Conservation (phyloP, 495 filamentous ascomycete genomes). For the Hypoxylon cercidicola region DNA sequence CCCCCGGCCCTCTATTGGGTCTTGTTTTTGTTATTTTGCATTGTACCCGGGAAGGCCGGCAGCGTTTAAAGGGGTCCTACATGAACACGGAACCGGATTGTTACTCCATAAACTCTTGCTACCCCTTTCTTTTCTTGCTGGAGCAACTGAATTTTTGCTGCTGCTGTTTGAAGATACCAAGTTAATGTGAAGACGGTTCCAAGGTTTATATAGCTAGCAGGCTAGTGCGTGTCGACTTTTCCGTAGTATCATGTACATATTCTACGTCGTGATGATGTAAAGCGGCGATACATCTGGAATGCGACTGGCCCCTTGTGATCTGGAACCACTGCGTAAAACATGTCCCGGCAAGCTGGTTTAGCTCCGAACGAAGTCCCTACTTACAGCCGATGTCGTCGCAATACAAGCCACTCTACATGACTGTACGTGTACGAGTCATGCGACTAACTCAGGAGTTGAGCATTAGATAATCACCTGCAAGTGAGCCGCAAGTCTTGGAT, state of each 20-base stretch:
- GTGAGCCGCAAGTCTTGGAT: constrained; percentile 14
- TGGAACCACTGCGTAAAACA: too few relatives aligned
- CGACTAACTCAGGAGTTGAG: background rate
- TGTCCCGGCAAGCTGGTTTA: too few relatives aligned
- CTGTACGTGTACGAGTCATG: background rate
- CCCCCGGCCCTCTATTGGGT: background rate
- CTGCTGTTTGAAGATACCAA: too few relatives aligned
- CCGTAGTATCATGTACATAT: too few relatives aligned
- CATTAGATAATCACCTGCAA: constrained; percentile 1
- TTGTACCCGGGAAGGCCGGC: constrained; percentile 17
- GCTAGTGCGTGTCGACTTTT: too few relatives aligned
- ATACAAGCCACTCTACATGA: too few relatives aligned
- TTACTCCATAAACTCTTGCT: constrained; percentile 17
- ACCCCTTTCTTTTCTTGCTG: constrained; percentile 3
- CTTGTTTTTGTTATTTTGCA: constrained; percentile 10
- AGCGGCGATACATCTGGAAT: background rate
- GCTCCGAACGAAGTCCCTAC: too few relatives aligned
- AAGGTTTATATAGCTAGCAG: too few relatives aligned
- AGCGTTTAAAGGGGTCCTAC: background rate
- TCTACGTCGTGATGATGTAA: background rate
- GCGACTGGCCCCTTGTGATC: background rate
- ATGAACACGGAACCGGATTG: constrained; percentile 19
- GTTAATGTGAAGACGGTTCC: too few relatives aligned
- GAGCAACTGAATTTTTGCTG: background rate
- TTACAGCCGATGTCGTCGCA: background rate